Base-by-base conservation (phyloP, 2,329 filamentous ascomycete species). In the Incumbomyces delicatus region DNA sequence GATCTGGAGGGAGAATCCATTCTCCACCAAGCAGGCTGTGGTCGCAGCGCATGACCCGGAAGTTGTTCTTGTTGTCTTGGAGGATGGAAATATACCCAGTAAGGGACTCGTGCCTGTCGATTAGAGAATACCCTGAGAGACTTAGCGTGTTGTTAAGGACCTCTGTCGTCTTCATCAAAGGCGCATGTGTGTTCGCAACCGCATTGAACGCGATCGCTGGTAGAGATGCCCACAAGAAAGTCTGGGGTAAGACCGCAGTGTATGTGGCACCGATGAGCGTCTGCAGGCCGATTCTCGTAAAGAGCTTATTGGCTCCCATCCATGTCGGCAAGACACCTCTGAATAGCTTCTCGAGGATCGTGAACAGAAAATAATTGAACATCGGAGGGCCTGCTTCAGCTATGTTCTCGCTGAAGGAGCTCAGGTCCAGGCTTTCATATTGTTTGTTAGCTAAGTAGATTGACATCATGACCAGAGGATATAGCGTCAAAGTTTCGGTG, bases 71-170 rank as follows among this genome's bases (percentile, higher is more conserved):
- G 6, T 74, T 61, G 61, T 81, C 92, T 55, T 98, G 86, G 20
- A 95, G 63, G 1, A 98, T 86, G 0, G 90, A 95, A 36, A 98
- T 73, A 60, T 98, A 96, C 6, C 92, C 92, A 0, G 92, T 96
- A 41, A 84, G 66, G 0, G 88, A 95, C 64, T 96, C 92, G 54
- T 78, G 75, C 10, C 92, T 81, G 40, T 88, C 89, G 37, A 96
- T 63, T 1, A 96, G 67, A 1, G 78, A 76, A 75, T 83, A 96
- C 13, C 83, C 79, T 31, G 83, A 73, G 1, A 71, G 64, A 16
- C 70, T 66, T 36, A 96, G 68, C 0, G 78, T 81, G 4, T 68
- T 67, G 59, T 94, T 90, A 32, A 92, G 68, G 0, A 73, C 66
- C 1, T 69, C 63, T 0, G 80, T 78, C 1, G 80, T 79, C 54